Percentiles rank a stretch among this genome's conserved stretches.
Conservation (phyloP, 345 rosid species). For the Euphorbia peplus region DNA sequence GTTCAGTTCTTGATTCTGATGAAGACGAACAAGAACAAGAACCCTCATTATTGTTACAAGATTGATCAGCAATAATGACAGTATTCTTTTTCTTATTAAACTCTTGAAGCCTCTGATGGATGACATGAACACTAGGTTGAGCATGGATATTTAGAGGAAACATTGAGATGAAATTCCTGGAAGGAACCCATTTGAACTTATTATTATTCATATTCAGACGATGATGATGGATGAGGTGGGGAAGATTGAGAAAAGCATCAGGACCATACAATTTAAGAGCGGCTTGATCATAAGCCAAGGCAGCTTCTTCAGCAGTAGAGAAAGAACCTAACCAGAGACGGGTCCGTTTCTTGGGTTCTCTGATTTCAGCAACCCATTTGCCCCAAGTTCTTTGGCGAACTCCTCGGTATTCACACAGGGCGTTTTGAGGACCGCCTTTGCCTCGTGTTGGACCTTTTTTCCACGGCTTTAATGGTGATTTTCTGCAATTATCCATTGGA, state of each 20-base stretch:
- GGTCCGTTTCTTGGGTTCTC: constrained; percentile 88
- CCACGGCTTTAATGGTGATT: constrained; percentile 72
- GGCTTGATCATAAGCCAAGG: constrained; percentile 92
- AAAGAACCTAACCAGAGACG: constrained; percentile 90
- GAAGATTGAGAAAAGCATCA: constrained; percentile 81
- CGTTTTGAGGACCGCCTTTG: constrained; percentile 90
- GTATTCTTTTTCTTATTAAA: constrained; percentile 57
- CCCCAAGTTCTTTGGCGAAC: constrained; percentile 98
- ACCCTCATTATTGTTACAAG: constrained; percentile 23
- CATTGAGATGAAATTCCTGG: constrained; percentile 77
- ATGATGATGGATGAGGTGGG: constrained; percentile 56
- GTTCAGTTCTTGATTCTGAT: constrained; percentile 7
- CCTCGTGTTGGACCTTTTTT: constrained; percentile 91
- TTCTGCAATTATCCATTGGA: constrained; percentile 34
- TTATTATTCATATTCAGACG: constrained; percentile 20
- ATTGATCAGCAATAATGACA: constrained; percentile 23
- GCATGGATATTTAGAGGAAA: constrained; percentile 84
- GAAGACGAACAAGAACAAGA: constrained; percentile 41
- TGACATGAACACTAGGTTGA: constrained; percentile 79
- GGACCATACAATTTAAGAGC: constrained; percentile 72
- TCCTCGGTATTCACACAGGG: constrained; percentile 78
- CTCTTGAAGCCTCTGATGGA: constrained; percentile 86
- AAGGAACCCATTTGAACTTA: constrained; percentile 75
- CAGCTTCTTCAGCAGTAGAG: constrained; percentile 91
- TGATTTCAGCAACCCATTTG: constrained; percentile 96